Base-by-base conservation (phyloP, 164 flowering plant genomes). In the Nelumbo lutea region DNA sequence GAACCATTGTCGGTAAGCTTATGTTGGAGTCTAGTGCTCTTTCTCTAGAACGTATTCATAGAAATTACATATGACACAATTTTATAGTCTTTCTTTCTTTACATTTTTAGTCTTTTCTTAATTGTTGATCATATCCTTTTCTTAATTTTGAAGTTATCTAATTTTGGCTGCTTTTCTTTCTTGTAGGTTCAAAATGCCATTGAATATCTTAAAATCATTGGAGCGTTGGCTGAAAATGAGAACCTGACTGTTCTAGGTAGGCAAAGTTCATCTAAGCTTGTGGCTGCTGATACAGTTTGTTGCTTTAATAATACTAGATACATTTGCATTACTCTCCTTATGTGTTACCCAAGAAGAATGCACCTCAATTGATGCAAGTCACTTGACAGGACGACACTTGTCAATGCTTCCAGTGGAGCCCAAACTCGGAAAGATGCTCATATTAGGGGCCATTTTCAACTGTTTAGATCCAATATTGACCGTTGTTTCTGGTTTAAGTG, bases 401-500 rank as follows among this genome's bases (percentile, higher is more conserved):
- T 78, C 90, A 60, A 84, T 83, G 86, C 98, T 93, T 77, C 99
- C 99, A 1, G 75, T 93, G 89, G 99, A 96, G 75, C 99, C 99
- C 14, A 96, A 96, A 79, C 91, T 89, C 69, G 99, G 99, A 68
- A 96, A 96, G 80, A 96, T 93, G 98, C 93, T 96, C 57, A 78
- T 96, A 61, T 73, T 87, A 59, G 99, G 99, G 59, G 88, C 96
- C 38, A 85, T 96, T 44, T 86, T 93, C 71, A 86, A 87, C 68
- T 93, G 99, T 71, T 74, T 93, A 78, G 96, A 96, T 76, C 97
- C 99, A 38, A 71, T 96, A 62, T 75, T 90, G 62, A 91, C 95
- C 70, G 66, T 96, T 77, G 98, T 90, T 83, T 87, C 98, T 80
- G 95, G 98, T 69, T 85, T 93, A 52, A 91, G 96, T 73, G 92